Evolutionary conservation across 129 eudicot species (phyloP).

Genomic region (Saposhnikovia divaricata): DNA sequence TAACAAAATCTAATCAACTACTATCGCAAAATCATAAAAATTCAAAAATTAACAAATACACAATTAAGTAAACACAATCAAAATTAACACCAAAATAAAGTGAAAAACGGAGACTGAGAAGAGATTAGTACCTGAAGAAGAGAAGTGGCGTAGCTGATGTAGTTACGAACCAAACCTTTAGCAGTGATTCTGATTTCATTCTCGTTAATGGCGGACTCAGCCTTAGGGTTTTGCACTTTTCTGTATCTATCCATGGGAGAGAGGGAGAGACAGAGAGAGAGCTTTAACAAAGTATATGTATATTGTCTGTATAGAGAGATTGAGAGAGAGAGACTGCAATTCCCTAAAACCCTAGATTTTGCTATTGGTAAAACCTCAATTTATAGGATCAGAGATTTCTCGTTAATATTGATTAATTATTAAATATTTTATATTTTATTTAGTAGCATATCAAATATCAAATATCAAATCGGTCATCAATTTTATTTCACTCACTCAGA

Average conservation of each 20-base stretch:
- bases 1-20: background rate
- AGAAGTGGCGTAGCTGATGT: constrained; percentile 71
- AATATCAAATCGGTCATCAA: too few species aligned
- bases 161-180: constrained; percentile 73
- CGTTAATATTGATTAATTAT: too few species aligned
- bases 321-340: constrained; percentile 18
- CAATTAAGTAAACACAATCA: background rate
- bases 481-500: too few species aligned
- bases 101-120: background rate
- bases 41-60: too few species aligned
- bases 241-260: constrained; percentile 65
- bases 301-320: background rate
- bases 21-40: background rate
- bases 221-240: constrained; percentile 64
- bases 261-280: background rate
- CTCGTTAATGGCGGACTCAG: constrained; percentile 51
- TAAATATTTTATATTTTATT: too few species aligned
- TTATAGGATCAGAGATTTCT: background rate
- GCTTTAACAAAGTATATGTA: background rate
- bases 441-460: too few species aligned
- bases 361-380: background rate
- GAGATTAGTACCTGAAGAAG: constrained; percentile 61
- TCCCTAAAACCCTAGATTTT: constrained; percentile 21
- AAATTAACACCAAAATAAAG: background rate
- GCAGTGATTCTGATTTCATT: constrained; percentile 88